phyloP scores from a whole-genome alignment of 2,329 filamentous ascomycete species.

The Penicillium frequentans region DNA sequence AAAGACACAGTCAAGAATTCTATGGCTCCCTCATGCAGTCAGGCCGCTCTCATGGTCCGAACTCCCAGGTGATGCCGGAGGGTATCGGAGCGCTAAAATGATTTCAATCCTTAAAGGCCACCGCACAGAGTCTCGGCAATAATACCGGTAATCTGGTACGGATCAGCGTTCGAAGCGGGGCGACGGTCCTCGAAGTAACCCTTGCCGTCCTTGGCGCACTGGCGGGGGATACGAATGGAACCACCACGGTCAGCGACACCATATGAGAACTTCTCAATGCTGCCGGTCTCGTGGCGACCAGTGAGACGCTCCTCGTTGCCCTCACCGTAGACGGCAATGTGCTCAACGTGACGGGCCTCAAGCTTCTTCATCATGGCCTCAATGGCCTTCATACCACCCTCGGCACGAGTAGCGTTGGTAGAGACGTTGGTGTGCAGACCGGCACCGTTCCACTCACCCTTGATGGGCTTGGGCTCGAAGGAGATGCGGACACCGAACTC shows the following conservation, averaged over 20 bases:
- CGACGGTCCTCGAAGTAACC: constrained; percentile 91
- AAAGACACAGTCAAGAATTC: constrained; percentile 24
- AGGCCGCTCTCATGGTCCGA: constrained; percentile 37
- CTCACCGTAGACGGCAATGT: constrained; percentile 92
- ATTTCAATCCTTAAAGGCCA: constrained; percentile 37
- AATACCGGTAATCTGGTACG: constrained; percentile 80
- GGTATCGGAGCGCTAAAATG: constrained; percentile 43
- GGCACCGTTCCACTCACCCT: constrained; percentile 95
- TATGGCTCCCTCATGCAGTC: constrained; percentile 33
- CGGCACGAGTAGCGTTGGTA: constrained; percentile 80
- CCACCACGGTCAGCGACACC: constrained; percentile 95
- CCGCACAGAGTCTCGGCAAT: constrained; percentile 68
- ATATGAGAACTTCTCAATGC: constrained; percentile 89
- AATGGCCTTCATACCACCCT: constrained; percentile 94
- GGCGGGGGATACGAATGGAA: constrained; percentile 87
- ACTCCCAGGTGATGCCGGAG: constrained; percentile 39
- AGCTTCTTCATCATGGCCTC: constrained; percentile 84
- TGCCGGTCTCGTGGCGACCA: constrained; percentile 89
- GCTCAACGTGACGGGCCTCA: constrained; percentile 73
- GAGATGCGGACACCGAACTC: constrained; percentile 97
- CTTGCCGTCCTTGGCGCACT: constrained; percentile 81
- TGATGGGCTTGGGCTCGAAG: constrained; percentile 92
- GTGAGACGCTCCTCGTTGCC: constrained; percentile 94
- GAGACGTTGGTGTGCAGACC: constrained; percentile 95
- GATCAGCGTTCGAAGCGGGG: constrained; percentile 82